Evolutionary conservation across 805 yeast species (phyloP), one percentile per base, ranked within the genome.

Genomic region (Ogataea trehaloabstinens): DNA sequence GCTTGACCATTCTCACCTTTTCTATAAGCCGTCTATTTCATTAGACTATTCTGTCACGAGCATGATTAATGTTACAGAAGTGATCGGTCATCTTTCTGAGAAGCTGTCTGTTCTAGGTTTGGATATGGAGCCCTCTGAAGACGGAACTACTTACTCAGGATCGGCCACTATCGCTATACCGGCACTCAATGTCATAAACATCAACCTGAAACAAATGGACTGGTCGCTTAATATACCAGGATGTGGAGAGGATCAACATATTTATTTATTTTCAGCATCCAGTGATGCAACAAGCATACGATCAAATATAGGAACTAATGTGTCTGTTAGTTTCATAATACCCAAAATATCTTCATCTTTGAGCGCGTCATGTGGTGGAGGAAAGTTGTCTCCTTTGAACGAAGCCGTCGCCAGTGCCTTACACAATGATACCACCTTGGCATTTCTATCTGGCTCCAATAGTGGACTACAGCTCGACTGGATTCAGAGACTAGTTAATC

Each of bases 331-430:
- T 3, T 45, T 43, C 22, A 18, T 13, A 2, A 28, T 49, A 5
- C 50, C 51, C 6, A 24, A 24, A 5, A 28, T 49, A 12, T 35
- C 42, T 10, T 16, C 37, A 2, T 24, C 32, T 2, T 30, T 49
- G 20, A 17, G 39, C 4, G 22, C 19, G 3, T 20, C 24, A 15
- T 49, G 54, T 30, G 40, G 12, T 12, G n/a, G 10, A 4, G 31
- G 28, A 4, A 34, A 24, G 5, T 29, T 25, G 7, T 46, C 53
- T 10, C 42, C 49, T 4, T 37, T 49, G 24, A 40, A 32, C 34
- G 19, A 8, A 4, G 4, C 38, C 6, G 8, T 45, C 12, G 10
- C n/a, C 2, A 11, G 30, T 10, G 15, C 41, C 16, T 16, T 41
- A 10, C n/a, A 34, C n/a, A 35, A 38, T 16, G 35, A 34, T 12